These are phyloP conservation scores for Nitzschia putrida DNA, from an alignment of 108 stramenopile genomes.

Conservation along the genomic window DNA sequence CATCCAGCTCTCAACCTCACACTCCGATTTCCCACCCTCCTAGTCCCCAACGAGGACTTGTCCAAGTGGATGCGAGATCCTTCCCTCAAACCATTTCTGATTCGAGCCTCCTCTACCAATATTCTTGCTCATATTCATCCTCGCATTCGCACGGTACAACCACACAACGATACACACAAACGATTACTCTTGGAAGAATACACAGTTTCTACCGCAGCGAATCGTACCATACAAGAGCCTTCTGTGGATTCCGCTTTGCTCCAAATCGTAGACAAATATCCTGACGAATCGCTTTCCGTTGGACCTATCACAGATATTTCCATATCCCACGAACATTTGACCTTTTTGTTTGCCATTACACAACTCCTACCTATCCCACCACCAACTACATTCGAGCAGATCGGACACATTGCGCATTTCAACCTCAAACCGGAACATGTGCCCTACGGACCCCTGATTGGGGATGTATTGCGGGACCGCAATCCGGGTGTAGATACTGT, in stretches of 20 bases:
- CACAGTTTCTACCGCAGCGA: too few species aligned
- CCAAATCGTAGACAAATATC: background rate
- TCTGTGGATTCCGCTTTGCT: too few species aligned
- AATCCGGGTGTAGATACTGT: conserved; percentile 80
- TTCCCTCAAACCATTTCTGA: conserved; percentile 47
- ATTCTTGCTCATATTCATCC: conserved; percentile 64
- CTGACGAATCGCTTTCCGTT: background rate
- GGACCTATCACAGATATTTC: conserved; percentile 37
- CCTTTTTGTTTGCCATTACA: conserved; percentile 61
- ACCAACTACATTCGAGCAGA: conserved; percentile 90
- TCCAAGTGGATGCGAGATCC: conserved; percentile 28
- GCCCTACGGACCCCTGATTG: conserved; percentile 87
- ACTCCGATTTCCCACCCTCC: conserved; percentile 32
- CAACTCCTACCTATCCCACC: conserved; percentile 66
- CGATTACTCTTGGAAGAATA: conserved; percentile 19
- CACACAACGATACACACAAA: conserved; percentile 37
- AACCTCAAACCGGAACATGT: conserved; percentile 83
- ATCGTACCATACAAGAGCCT: too few species aligned
- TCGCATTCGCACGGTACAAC: conserved; percentile 62
- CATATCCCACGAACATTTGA: conserved; percentile 57
- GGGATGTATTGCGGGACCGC: conserved; percentile 86
- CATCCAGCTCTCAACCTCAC: conserved; percentile 44
- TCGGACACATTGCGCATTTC: conserved; percentile 95
- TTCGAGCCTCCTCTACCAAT: conserved; percentile 39
- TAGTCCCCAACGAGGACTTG: conserved; percentile 33